Conservation (phyloP, 176 grass and related monocot genomes). For the Stipa capillata region DNA sequence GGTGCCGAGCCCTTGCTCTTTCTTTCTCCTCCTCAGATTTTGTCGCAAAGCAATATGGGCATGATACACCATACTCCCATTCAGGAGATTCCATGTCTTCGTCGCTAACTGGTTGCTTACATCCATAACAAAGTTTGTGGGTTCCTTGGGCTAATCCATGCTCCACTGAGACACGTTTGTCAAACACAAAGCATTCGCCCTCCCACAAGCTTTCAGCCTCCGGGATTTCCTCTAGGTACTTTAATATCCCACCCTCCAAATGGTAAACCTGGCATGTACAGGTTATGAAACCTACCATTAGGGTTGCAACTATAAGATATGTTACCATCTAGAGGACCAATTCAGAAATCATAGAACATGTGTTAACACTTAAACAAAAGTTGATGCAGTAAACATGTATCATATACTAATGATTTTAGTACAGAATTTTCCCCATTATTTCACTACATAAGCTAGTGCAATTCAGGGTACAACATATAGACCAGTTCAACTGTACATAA, state of each 20-base stretch:
- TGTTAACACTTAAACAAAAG: neutral
- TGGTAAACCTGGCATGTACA: constrained; percentile 65
- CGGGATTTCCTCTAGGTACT: constrained; percentile 88
- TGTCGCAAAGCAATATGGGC: constrained; percentile 64
- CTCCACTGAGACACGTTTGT: constrained; percentile 90
- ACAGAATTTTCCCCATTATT: neutral
- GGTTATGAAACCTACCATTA: neutral
- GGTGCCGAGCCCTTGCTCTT: constrained; percentile 71
- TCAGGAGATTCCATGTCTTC: constrained; percentile 75
- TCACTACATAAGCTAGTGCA: neutral
- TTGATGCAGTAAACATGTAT: neutral
- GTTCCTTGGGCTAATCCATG: constrained; percentile 82
- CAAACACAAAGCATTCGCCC: constrained; percentile 95
- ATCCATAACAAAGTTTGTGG: constrained; percentile 93
- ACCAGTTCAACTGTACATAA: neutral
- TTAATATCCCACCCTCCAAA: constrained; percentile 93
- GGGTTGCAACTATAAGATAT: neutral
- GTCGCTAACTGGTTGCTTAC: constrained; percentile 81
- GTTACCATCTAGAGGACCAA: neutral
- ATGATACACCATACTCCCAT: constrained; percentile 88
- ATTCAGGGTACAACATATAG: neutral
- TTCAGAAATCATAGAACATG: neutral
- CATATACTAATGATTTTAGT: neutral
- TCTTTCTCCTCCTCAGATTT: constrained; percentile 81
- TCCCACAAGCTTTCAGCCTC: constrained; percentile 79